Percentiles rank a stretch among this genome's conserved stretches.
These are phyloP conservation scores for Salmacisia buchloeana DNA, from an alignment of 1,284 basidiomycete species.

Conservation along the genomic window DNA sequence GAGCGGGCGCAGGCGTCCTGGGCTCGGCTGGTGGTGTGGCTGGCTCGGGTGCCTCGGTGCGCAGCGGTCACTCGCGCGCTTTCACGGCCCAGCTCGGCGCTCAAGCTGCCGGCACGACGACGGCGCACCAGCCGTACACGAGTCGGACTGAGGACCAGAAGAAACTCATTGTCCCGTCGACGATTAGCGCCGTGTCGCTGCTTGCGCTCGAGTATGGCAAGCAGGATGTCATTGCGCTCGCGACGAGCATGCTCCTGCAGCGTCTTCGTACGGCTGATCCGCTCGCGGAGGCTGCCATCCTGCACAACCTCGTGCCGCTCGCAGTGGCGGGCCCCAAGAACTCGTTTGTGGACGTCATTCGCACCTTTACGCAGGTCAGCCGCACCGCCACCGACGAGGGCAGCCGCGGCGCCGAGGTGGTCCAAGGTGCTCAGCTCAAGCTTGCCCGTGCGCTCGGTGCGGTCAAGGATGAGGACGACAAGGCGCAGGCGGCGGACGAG, in stretches of 20 bases:
- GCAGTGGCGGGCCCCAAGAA: constrained; percentile 71
- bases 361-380: constrained; percentile 78
- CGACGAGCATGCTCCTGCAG: constrained; percentile 84
- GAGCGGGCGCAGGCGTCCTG: constrained; percentile 4
- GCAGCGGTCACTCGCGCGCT: constrained; percentile 54
- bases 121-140: constrained; percentile 16
- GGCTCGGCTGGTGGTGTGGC: constrained; percentile 53
- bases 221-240: constrained; percentile 39
- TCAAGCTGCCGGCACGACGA: constrained; percentile 2
- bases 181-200: constrained; percentile 57
- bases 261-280: constrained; percentile 76
- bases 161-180: constrained; percentile 75
- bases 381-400: constrained; percentile 58
- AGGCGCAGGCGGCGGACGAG: constrained; percentile 80
- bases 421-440: constrained; percentile 35
- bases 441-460: constrained; percentile 30
- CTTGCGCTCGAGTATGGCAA: constrained; percentile 40
- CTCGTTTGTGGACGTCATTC: constrained; percentile 77
- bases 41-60: constrained; percentile 56
- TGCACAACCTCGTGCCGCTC: constrained; percentile 83
- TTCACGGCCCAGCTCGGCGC: constrained; percentile 18
- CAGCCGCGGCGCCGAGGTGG: constrained; percentile 43
- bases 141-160: constrained; percentile 71
- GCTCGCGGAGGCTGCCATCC: constrained; percentile 79
- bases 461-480: constrained; percentile 56